Conservation (phyloP, 192 early-diverging fungal genomes). For the Cladochytrium replicatum region DNA sequence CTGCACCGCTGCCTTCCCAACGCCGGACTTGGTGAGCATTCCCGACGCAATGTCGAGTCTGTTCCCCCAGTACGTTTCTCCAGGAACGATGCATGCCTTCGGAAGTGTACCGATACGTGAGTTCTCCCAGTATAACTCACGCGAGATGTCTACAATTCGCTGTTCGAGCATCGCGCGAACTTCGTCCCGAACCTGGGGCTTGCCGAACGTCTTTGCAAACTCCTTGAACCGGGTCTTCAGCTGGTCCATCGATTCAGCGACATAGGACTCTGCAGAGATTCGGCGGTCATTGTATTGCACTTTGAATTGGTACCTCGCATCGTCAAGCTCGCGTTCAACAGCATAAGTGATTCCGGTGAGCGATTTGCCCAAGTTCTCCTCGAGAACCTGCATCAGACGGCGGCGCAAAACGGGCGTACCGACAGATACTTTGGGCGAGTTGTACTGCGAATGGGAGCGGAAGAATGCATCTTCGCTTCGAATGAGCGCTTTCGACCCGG, state of each 20-base stretch:
- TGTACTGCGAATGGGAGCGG: slow-evolving; percentile 42
- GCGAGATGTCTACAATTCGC: slow-evolving; percentile 80
- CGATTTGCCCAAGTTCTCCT: slow-evolving; percentile 81
- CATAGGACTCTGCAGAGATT: slow-evolving; percentile 91
- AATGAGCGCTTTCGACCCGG: slow-evolving; percentile 21
- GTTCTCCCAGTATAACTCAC: slow-evolving; percentile 86
- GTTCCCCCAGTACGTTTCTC: slow-evolving; percentile 69
- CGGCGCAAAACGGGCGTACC: slow-evolving; percentile 80
- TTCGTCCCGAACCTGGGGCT: slow-evolving; percentile 85
- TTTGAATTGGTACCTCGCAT: slow-evolving; percentile 95
- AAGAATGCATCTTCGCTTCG: slow-evolving; percentile 53
- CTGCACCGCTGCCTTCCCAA: slow-evolving; percentile 85
- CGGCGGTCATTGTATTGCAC: slow-evolving; percentile 96
- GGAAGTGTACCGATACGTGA: slow-evolving; percentile 56
- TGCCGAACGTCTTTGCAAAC: slow-evolving; percentile 85
- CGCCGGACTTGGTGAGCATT: slow-evolving; percentile 85
- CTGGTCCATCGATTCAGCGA: slow-evolving; percentile 84
- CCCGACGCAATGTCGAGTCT: slow-evolving; percentile 75
- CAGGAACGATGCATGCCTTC: slow-evolving; percentile 25
- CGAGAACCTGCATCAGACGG: slow-evolving; percentile 80
- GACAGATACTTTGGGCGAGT: slow-evolving; percentile 59
- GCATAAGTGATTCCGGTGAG: slow-evolving; percentile 78
- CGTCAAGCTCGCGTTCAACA: slow-evolving; percentile 90
- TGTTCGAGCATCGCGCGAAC: slow-evolving; percentile 87
- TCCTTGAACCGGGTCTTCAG: slow-evolving; percentile 93